Base-by-base conservation (phyloP, 2,329 filamentous ascomycete genomes). In the Achaetomium macrosporum region DNA sequence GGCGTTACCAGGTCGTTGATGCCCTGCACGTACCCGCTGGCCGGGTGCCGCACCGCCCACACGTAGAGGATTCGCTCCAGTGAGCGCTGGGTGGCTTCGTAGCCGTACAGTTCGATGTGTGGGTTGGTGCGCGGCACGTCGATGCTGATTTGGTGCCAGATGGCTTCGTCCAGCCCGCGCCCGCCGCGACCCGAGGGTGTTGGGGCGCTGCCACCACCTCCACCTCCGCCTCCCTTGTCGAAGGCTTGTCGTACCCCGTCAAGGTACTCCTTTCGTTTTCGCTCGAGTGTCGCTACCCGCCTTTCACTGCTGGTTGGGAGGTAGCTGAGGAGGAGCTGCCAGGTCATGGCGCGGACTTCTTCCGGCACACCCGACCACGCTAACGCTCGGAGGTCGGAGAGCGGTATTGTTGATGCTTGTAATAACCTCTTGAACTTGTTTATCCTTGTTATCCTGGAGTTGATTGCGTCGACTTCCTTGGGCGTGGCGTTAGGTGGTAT, bases 91-190 rank as follows among this genome's bases (percentile, higher is more conserved):
- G 95, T 99, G 5, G 92, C 92, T 70, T 97, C 92, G 66, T 96
- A 97, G 60, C 89, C 82, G 71, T 99, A 99, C 0, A 99, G 78
- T 62, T 95, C 88, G 50, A 99, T 85, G 69, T 97, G 93, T 11
- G 93, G 93, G 66, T 96, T 97, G 4, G 93, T 99, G 47, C 93
- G 83, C 2, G 93, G 93, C 19, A 97, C 89, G 66, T 99, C 93
- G 65, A 99, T 99, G 70, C 90, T 96, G 71, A 99, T 97, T 67
- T 99, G 93, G 73, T 99, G 93, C 93, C 93, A 99, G 54, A 99
- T 84, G n/a, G 90, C 87, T 73, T 99, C 93, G 63, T 99, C 95
- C 16, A 99, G 73, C 2, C 91, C 92, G 56, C 61, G 50, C 11
- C 20, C 47, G n/a, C 56, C 51, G 12, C 53, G 55, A 20, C 51